These are phyloP conservation scores for Amniculicola lignicola DNA, from an alignment of 495 filamentous ascomycete genomes.

Conservation along the genomic window DNA sequence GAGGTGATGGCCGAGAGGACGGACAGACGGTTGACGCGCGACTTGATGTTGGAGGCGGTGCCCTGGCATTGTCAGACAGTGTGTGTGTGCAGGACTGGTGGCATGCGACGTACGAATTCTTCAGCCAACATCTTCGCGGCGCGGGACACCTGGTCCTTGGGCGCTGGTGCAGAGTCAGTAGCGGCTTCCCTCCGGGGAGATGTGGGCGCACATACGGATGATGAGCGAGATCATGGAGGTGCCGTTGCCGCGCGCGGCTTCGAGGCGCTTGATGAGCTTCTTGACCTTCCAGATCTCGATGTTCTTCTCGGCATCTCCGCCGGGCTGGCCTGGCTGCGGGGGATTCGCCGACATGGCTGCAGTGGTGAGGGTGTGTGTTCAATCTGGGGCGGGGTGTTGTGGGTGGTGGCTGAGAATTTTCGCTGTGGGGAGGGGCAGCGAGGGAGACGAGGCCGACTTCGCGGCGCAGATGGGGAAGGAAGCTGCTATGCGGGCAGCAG, in stretches of 20 bases:
- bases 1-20: slow-evolving; percentile 97
- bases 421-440: slow-evolving; percentile 5
- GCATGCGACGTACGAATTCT: slow-evolving; percentile 76
- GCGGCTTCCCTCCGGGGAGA: not conserved
- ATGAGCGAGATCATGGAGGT: slow-evolving; percentile 99
- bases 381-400: not conserved
- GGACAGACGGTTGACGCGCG: slow-evolving; percentile 95
- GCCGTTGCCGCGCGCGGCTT: slow-evolving; percentile 85
- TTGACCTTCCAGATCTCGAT: slow-evolving; percentile 93
- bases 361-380: slow-evolving; percentile 13
- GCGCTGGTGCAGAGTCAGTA: slow-evolving; percentile 55
- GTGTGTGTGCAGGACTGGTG: not conserved
- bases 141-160: slow-evolving; percentile 95
- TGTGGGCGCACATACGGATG: slow-evolving; percentile 66
- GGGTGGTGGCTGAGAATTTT: slow-evolving; percentile 26
- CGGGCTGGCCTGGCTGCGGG: slow-evolving; percentile 74
- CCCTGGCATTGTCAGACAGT: slow-evolving; percentile 46
- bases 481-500: slow-evolving; percentile 1
- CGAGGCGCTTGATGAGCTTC: slow-evolving; percentile 86
- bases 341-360: slow-evolving; percentile 89
- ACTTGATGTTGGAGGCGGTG: slow-evolving; percentile 98
- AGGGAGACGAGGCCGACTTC: slow-evolving; percentile 12
- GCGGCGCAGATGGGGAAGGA: slow-evolving; percentile 9
- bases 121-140: slow-evolving; percentile 99
- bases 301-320: slow-evolving; percentile 99